Evolutionary conservation across 345 rosid genomes (phyloP).

Genomic region (Hypericum perforatum): DNA sequence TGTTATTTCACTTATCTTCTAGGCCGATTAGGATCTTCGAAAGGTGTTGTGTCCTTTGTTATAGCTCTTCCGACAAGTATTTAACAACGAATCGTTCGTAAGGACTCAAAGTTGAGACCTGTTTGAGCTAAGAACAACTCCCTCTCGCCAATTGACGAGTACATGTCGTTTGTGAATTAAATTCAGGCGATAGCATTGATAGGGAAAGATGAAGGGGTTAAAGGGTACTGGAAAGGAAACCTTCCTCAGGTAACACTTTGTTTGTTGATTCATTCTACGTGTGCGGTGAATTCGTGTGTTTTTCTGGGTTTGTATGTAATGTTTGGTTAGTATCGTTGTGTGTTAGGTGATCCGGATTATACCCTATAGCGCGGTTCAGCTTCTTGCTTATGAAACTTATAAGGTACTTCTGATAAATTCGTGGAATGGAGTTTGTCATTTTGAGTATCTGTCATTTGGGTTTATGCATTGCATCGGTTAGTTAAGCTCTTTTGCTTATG

Average conservation of each 20-base stretch:
- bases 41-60: no score
- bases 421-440: no score
- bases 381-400: conserved; percentile 82
- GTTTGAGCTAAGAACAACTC: no score
- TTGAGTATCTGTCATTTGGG: background rate
- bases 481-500: conserved; percentile 12
- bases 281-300: conserved; percentile 4
- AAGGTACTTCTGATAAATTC: conserved; percentile 37
- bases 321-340: conserved; percentile 36
- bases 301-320: conserved; percentile 8
- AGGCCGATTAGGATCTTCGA: no score
- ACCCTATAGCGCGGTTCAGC: conserved; percentile 96
- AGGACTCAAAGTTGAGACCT: no score
- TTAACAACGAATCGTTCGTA: no score
- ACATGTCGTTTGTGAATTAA: no score
- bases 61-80: no score
- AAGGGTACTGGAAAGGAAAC: conserved; percentile 99
- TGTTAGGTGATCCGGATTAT: conserved; percentile 84
- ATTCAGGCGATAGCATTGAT: conserved; percentile 61
- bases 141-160: no score
- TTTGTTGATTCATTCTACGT: conserved; percentile 6
- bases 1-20: no score
- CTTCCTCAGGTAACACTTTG: conserved; percentile 67
- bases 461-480: background rate
- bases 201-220: conserved; percentile 85